Base-by-base conservation (phyloP, 2,329 filamentous ascomycete species). In the Trichoderma guizhouense region DNA sequence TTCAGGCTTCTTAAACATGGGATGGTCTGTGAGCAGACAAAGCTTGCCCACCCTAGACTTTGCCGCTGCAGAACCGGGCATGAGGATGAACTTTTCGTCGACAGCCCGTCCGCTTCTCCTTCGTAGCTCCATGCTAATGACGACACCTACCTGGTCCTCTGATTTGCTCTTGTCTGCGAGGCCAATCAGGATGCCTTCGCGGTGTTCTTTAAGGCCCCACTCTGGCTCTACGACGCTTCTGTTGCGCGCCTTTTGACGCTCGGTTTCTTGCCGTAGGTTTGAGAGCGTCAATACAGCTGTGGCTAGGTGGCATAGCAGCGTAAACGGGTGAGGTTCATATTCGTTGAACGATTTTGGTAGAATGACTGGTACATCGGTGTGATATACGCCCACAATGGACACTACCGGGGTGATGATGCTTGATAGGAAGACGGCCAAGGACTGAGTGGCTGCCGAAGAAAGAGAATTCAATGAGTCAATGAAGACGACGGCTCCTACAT, bases 71-170 rank as follows among this genome's bases (percentile, higher is more conserved):
- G 72, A 62, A 12, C 75, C 74, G 39, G 81, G 83, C 72, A 75
- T 80, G 53, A 86, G 83, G 63, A 90, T 84, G 72, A 91, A 91
- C 61, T 82, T 85, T 81, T 98, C 95, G 9, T 87, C 82, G 18
- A 97, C 91, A 0, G 91, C 89, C 5, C 94, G 86, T 0, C 95
- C 95, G 76, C 92, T 95, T 76, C 94, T 92, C 70, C 95, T 86
- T 12, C 96, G 87, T 76, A 97, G 88, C 81, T 99, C 95, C 88
- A 97, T 92, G 77, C 93, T 90, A 7, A 98, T 80, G 1, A 97
- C 93, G 0, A 95, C 92, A 1, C 84, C 83, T 11, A 74, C 72
- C 69, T 76, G 75, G 47, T 78, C 79, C 7, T 76, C 76, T 1
- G 77, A 75, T 36, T 85, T 85, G n/a, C 86, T 85, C 4, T 85